Percentiles rank a stretch among this genome's conserved stretches.
Evolutionary conservation across 495 filamentous ascomycete species (phyloP).

Genomic region (Pyrenula aspistea): DNA sequence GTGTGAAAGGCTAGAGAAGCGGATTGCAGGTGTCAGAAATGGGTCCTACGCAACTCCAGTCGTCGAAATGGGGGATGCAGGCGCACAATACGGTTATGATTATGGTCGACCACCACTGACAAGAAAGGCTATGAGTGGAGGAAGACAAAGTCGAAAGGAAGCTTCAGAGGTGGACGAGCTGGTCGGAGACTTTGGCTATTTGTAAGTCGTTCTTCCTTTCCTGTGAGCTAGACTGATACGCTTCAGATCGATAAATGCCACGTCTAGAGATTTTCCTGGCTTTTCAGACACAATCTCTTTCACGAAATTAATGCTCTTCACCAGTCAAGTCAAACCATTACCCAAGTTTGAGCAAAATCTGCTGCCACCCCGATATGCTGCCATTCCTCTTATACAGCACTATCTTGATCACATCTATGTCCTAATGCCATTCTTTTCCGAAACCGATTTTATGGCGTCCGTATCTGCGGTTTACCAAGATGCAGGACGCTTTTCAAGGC

Average conservation of each 20-base stretch:
- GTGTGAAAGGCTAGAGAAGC: conserved; percentile 72
- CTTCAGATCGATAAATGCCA: conserved; percentile 74
- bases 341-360: conserved; percentile 41
- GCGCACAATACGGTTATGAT: conserved; percentile 21
- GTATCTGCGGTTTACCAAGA: conserved; percentile 68
- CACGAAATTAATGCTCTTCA: conserved; percentile 65
- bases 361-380: conserved; percentile 54
- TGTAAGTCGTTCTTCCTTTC: conserved; percentile 34
- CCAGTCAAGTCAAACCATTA: conserved; percentile 53
- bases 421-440: conserved; percentile 68
- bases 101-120: conserved; percentile 29
- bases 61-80: conserved; percentile 28
- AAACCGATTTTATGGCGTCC: conserved; percentile 59
- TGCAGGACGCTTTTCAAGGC: conserved; percentile 44
- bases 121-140: conserved; percentile 25
- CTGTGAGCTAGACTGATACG: conserved; percentile 2
- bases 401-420: conserved; percentile 73
- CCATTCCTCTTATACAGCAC: conserved; percentile 57
- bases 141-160: conserved; percentile 35
- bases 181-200: conserved; percentile 70
- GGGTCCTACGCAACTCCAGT: conserved; percentile 35
- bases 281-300: conserved; percentile 78
- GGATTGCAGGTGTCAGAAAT: conserved; percentile 44
- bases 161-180: conserved; percentile 68
- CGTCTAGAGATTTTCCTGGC: conserved; percentile 81